Percentiles rank a stretch among this genome's conserved stretches.
Conservation (phyloP, 805 yeast species). For the Ogataea henricii region DNA sequence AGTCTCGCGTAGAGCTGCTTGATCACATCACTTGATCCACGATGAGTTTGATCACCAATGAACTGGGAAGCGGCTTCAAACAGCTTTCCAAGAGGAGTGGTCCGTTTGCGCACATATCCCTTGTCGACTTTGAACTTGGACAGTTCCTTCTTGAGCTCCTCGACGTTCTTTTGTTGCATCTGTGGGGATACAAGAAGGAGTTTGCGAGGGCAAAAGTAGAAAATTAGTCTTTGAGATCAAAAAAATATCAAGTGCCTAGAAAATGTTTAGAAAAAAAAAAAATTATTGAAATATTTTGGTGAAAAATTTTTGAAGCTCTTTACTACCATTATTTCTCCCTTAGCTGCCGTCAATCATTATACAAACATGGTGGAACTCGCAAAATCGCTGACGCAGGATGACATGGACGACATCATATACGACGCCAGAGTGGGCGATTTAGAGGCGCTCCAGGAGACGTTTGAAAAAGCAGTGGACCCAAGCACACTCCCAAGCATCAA, state of each 20-base stretch:
- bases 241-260: not conserved
- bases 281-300: not conserved
- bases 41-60: conserved; percentile 10
- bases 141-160: conserved; percentile 26
- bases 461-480: conserved; percentile 55
- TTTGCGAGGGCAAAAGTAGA: not conserved
- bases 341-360: not conserved
- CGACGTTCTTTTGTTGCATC: conserved; percentile 16
- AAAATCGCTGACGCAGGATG: conserved; percentile 58
- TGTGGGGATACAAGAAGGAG: not conserved
- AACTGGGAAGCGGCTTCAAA: conserved; percentile 31
- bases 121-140: conserved; percentile 26
- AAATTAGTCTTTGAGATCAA: not conserved
- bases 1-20: conserved; percentile 12
- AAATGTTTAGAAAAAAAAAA: not conserved
- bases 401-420: conserved; percentile 75
- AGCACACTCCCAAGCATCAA: conserved; percentile 44
- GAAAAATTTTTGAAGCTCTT: conserved; percentile 1
- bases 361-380: conserved; percentile 28
- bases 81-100: conserved; percentile 35
- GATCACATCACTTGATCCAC: conserved; percentile 6
- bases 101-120: conserved; percentile 28
- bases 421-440: conserved; percentile 90
- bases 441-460: conserved; percentile 68
- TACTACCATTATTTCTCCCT: not conserved